Evolutionary conservation across 2,329 filamentous ascomycete species (phyloP).

Genomic region (Sclerotinia subarctica): DNA sequence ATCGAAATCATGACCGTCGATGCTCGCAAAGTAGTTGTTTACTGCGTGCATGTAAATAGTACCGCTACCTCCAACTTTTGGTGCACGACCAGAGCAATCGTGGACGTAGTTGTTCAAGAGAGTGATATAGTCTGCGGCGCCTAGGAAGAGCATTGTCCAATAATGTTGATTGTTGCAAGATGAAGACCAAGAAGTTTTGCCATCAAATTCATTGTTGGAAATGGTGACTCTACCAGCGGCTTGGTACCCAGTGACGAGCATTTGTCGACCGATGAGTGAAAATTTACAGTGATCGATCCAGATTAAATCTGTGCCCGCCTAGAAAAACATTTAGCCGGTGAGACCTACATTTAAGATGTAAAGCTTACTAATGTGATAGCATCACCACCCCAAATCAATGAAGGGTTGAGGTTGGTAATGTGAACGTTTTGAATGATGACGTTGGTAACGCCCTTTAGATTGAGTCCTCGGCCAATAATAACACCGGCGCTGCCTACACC

Average conservation of each 20-base stretch:
- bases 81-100: conserved; percentile 43
- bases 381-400: conserved; percentile 41
- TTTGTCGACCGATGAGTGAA: conserved; percentile 40
- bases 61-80: conserved; percentile 40
- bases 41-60: conserved; percentile 41
- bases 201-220: conserved; percentile 47
- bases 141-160: conserved; percentile 44
- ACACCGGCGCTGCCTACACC: conserved; percentile 28
- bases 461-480: conserved; percentile 32
- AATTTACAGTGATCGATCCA: conserved; percentile 41
- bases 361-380: conserved; percentile 35
- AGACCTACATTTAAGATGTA: background rate
- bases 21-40: conserved; percentile 43
- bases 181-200: conserved; percentile 43
- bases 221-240: conserved; percentile 42
- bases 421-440: conserved; percentile 34
- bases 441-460: conserved; percentile 30
- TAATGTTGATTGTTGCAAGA: conserved; percentile 47
- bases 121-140: conserved; percentile 41
- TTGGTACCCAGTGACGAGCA: conserved; percentile 40
- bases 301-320: conserved; percentile 36
- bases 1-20: conserved; percentile 46
- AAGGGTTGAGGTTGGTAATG: conserved; percentile 39
- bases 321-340: background rate
- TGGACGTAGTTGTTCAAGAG: conserved; percentile 44